Evolutionary conservation across 164 flowering plant species (phyloP).

Genomic region (Vitis cinerea): DNA sequence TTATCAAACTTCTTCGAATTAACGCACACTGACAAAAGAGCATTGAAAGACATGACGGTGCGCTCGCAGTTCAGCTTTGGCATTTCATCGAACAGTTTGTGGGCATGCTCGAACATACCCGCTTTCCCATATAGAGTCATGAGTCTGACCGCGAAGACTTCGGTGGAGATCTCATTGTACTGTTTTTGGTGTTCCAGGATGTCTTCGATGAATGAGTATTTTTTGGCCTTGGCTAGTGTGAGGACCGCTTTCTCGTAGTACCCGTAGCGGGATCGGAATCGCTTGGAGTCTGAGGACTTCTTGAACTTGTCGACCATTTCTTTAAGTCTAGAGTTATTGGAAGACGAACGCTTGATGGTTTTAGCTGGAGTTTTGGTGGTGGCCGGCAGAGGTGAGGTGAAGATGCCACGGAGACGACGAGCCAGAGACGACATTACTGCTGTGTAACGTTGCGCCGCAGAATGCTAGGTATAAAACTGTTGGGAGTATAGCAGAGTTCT

Average conservation of each 20-base stretch:
- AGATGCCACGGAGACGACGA: slow-evolving; percentile 1
- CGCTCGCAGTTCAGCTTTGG: slow-evolving; percentile 37
- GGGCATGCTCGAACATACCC: slow-evolving; percentile 49
- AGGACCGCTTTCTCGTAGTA: slow-evolving; percentile 27
- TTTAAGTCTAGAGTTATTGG: slow-evolving; percentile 9
- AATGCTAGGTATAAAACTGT: no score
- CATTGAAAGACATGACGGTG: slow-evolving; percentile 43
- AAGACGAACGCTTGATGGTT: neutral
- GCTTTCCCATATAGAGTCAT: slow-evolving; percentile 33
- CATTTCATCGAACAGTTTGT: slow-evolving; percentile 56
- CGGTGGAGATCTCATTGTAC: slow-evolving; percentile 23
- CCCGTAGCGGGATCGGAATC: slow-evolving; percentile 14
- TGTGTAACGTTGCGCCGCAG: no score
- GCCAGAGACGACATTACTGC: no score
- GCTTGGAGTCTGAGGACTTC: slow-evolving; percentile 1
- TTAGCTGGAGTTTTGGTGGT: neutral
- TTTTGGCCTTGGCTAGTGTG: slow-evolving; percentile 33
- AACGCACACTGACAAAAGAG: slow-evolving; percentile 40
- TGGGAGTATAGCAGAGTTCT: no score
- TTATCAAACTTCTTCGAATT: slow-evolving; percentile 29
- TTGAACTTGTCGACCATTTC: slow-evolving; percentile 13
- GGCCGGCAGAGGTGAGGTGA: neutral
- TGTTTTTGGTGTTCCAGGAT: slow-evolving; percentile 43
- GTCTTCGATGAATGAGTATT: slow-evolving; percentile 29
- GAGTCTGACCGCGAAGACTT: slow-evolving; percentile 27